A percentile compares a stretch with the other conserved stretches of the same genome.
phyloP scores from a whole-genome alignment of 2,329 filamentous ascomycete genomes.

The Bipolaris cookei region DNA sequence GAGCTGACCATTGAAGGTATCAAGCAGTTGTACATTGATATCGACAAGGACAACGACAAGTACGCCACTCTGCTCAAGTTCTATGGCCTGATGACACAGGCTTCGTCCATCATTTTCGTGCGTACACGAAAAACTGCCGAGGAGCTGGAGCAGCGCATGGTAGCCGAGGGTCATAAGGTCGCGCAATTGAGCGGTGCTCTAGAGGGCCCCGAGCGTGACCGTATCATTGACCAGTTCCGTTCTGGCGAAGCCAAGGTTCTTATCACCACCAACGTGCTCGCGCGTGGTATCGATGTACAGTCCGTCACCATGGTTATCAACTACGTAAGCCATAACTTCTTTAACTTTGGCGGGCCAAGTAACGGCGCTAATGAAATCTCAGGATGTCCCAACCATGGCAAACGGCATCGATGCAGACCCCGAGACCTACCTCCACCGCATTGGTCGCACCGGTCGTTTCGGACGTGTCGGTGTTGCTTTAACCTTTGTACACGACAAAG shows the following conservation, averaged over 20 bases:
- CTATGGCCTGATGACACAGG: constrained; percentile 94
- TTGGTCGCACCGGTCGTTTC: constrained; percentile 95
- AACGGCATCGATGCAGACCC: constrained; percentile 75
- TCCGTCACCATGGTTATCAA: constrained; percentile 98
- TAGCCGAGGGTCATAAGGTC: constrained; percentile 86
- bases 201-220: constrained; percentile 82
- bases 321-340: constrained; percentile 63
- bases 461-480: constrained; percentile 95
- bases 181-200: constrained; percentile 87
- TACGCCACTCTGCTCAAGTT: constrained; percentile 89
- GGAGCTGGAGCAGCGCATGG: constrained; percentile 86
- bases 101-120: constrained; percentile 97
- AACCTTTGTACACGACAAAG: constrained; percentile 87
- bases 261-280: constrained; percentile 95
- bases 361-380: constrained; percentile 46
- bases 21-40: constrained; percentile 97
- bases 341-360: neutral
- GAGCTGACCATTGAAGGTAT: constrained; percentile 97
- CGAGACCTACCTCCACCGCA: constrained; percentile 97
- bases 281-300: constrained; percentile 91
- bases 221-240: constrained; percentile 85
- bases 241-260: constrained; percentile 89
- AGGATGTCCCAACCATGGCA: constrained; percentile 59
- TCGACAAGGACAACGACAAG: constrained; percentile 79
- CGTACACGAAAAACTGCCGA: constrained; percentile 86